Percentiles rank a stretch among this genome's conserved stretches.
phyloP scores from a whole-genome alignment of 176 grass and related monocot genomes.

The Melocanna baccifera region DNA sequence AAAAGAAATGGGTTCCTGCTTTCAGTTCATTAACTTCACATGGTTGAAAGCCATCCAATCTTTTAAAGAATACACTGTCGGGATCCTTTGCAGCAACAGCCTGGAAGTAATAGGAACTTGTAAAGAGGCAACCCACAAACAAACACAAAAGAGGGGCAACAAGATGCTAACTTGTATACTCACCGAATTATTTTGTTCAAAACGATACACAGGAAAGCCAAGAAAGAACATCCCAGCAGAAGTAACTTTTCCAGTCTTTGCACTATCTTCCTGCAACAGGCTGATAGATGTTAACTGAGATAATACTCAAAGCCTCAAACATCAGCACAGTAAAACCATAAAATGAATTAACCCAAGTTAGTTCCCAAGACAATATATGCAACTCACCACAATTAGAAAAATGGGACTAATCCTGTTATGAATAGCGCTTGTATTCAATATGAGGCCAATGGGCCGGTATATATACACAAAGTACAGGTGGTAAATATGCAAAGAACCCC shows the following conservation, averaged over 20 bases:
- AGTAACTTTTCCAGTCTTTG: conserved; percentile 76
- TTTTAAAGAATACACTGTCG: conserved; percentile 92
- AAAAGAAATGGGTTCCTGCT: conserved; percentile 87
- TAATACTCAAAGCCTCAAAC: conserved; percentile 31
- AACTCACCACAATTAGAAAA: conserved; percentile 10
- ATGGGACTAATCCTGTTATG: neutral
- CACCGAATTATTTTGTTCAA: conserved; percentile 75
- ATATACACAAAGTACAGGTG: no score
- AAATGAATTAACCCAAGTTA: conserved; percentile 1
- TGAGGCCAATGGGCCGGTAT: no score
- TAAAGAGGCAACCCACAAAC: conserved; percentile 23
- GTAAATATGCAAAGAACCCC: no score
- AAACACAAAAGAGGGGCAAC: conserved; percentile 10
- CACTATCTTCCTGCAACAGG: conserved; percentile 77
- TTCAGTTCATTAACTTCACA: conserved; percentile 99
- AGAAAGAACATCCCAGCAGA: conserved; percentile 96
- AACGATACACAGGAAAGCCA: conserved; percentile 86
- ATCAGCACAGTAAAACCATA: conserved; percentile 4
- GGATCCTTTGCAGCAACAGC: conserved; percentile 76
- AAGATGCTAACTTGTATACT: conserved; percentile 22
- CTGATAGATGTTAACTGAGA: conserved; percentile 33
- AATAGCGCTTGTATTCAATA: no score
- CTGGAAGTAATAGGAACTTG: conserved; percentile 40
- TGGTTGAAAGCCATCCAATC: conserved; percentile 94
- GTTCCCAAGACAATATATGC: conserved; percentile 12